A percentile compares a stretch with the other conserved stretches of the same genome.
phyloP scores from a whole-genome alignment of 495 filamentous ascomycete genomes.

The Pseudoneurospora amorphoporcata region DNA sequence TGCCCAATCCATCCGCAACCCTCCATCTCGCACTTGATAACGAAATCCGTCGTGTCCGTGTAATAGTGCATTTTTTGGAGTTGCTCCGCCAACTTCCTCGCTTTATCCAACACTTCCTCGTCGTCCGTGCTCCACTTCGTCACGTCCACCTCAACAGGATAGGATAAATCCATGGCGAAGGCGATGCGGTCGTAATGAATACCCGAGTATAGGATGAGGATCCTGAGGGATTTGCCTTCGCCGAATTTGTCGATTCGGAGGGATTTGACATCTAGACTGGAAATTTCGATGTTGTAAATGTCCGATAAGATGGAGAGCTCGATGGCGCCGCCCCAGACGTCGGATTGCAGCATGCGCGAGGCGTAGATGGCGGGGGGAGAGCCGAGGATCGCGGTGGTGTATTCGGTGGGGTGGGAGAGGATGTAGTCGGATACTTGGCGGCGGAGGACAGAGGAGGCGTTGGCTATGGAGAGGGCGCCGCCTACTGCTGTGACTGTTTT shows the following conservation, averaged over 20 bases:
- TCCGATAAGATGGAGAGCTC: constrained; percentile 79
- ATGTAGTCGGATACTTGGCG: constrained; percentile 76
- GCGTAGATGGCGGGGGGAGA: constrained; percentile 68
- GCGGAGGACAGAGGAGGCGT: constrained; percentile 48
- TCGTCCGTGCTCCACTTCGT: constrained; percentile 64
- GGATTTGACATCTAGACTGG: constrained; percentile 59
- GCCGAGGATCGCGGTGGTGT: constrained; percentile 67
- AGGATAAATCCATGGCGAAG: constrained; percentile 52
- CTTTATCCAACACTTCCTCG: constrained; percentile 55
- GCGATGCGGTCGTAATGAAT: constrained; percentile 95
- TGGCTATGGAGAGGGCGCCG: constrained; percentile 47
- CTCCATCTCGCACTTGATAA: constrained; percentile 60
- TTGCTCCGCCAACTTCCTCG: constrained; percentile 56
- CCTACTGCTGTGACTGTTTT: constrained; percentile 64
- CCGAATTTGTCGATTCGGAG: constrained; percentile 62
- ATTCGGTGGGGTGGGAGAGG: constrained; percentile 57
- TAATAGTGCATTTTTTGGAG: constrained; percentile 71
- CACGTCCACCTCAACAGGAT: constrained; percentile 61
- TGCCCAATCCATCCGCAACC: constrained; percentile 55
- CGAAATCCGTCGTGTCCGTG: constrained; percentile 78
- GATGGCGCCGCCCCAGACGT: constrained; percentile 87
- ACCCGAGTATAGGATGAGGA: constrained; percentile 83
- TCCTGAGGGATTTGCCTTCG: constrained; percentile 56
- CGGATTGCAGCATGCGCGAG: constrained; percentile 67
- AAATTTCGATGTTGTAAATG: constrained; percentile 81